phyloP scores from a whole-genome alignment of 805 yeast genomes.

The Myxozyma vanderwaltii region DNA sequence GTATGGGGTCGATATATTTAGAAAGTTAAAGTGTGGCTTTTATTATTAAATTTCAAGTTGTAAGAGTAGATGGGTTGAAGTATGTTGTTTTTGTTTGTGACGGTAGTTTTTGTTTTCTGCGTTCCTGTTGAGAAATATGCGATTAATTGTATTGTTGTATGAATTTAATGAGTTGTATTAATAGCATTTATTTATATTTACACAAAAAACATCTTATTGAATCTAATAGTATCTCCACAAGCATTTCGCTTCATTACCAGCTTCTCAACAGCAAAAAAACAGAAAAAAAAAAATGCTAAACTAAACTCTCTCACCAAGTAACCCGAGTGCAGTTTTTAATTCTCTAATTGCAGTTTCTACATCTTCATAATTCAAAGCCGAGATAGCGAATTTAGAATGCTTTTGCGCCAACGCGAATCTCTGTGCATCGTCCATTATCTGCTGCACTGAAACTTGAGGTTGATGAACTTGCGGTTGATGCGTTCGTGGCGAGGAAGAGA shows the following conservation, averaged over 20 bases:
- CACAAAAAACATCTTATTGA: too few relatives aligned
- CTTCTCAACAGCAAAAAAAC: too few relatives aligned
- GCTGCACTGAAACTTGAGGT: slow-evolving; percentile 34
- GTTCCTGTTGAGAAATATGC: too few relatives aligned
- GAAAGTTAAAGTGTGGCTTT: neutral
- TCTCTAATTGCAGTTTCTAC: slow-evolving; percentile 62
- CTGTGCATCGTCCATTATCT: slow-evolving; percentile 44
- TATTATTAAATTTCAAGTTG: neutral
- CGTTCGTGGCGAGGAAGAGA: slow-evolving; percentile 14
- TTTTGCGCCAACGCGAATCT: slow-evolving; percentile 53
- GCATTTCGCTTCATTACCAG: too few relatives aligned
- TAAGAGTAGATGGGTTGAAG: too few relatives aligned
- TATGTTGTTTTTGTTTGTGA: neutral
- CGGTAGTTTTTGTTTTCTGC: too few relatives aligned
- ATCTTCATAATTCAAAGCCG: slow-evolving; percentile 74
- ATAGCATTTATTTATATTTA: too few relatives aligned
- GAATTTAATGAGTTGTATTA: too few relatives aligned
- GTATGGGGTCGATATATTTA: neutral
- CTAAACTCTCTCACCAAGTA: slow-evolving; percentile 22
- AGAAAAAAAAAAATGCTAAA: too few relatives aligned
- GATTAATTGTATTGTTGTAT: too few relatives aligned
- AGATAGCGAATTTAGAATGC: slow-evolving; percentile 70
- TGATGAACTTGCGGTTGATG: slow-evolving; percentile 21
- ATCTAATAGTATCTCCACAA: too few relatives aligned
- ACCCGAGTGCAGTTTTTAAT: slow-evolving; percentile 50